Conservation (phyloP, 371 early-diverging fungal species). For the Mucor saturninus region DNA sequence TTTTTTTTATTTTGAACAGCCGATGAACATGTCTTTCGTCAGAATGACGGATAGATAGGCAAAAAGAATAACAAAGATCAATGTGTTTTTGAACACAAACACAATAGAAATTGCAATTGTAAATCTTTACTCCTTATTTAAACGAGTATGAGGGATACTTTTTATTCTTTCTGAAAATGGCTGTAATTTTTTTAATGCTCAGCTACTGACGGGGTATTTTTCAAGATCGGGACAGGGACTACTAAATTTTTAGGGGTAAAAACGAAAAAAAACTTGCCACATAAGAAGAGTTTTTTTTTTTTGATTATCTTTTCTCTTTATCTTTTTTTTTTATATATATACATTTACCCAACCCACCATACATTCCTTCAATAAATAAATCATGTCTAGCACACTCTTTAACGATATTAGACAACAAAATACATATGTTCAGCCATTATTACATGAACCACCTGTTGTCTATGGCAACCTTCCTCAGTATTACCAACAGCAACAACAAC, state of each 20-base stretch:
- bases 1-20: no score
- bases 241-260: conserved; percentile 7
- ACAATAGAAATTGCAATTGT: no score
- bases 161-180: background rate
- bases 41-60: no score
- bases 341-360: background rate
- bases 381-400: background rate
- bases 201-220: conserved; percentile 6
- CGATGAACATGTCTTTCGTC: no score
- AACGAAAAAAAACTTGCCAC: conserved; percentile 1
- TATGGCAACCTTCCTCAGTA: conserved; percentile 11
- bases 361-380: background rate
- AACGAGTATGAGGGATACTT: background rate
- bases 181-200: conserved; percentile 8
- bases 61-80: no score
- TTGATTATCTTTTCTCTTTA: background rate
- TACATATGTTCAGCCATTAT: background rate
- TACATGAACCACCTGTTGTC: conserved; percentile 9
- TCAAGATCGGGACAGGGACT: conserved; percentile 15
- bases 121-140: background rate
- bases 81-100: no score
- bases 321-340: background rate
- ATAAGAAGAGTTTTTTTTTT: background rate
- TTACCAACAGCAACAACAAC: conserved; percentile 2
- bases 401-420: background rate